These are phyloP conservation scores for Helenozyma rhizophorensis DNA, from an alignment of 805 yeast genomes.

Conservation along the genomic window DNA sequence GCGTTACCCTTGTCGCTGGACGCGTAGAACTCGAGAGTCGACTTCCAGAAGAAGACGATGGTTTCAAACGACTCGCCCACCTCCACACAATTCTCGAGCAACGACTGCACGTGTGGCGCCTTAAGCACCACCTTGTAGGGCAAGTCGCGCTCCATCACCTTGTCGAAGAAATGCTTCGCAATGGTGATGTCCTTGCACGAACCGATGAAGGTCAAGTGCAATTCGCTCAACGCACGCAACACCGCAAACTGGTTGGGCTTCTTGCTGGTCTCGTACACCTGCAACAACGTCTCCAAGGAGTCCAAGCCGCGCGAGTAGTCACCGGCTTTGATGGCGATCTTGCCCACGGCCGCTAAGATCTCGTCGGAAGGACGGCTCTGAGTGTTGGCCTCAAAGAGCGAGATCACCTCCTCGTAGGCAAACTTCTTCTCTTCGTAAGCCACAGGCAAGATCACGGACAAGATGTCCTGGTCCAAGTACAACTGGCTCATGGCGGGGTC, in stretches of 20 bases:
- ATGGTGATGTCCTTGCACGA: conserved; percentile 67
- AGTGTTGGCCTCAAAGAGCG: conserved; percentile 47
- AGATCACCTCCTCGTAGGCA: conserved; percentile 55
- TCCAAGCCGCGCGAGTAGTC: conserved; percentile 63
- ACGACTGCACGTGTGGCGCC: conserved; percentile 66
- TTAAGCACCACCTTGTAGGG: conserved; percentile 71
- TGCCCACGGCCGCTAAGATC: conserved; percentile 67
- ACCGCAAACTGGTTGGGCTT: conserved; percentile 12
- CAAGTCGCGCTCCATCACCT: conserved; percentile 63
- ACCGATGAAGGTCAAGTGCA: conserved; percentile 76
- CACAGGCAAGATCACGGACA: conserved; percentile 65
- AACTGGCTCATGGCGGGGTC: conserved; percentile 35
- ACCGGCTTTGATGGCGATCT: conserved; percentile 62
- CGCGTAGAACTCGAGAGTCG: conserved; percentile 52
- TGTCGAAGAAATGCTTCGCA: conserved; percentile 70
- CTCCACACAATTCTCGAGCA: conserved; percentile 56
- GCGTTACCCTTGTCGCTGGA: conserved; percentile 41
- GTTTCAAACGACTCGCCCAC: conserved; percentile 54
- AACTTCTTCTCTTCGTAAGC: conserved; percentile 58
- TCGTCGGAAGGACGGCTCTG: conserved; percentile 30
- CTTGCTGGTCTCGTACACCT: conserved; percentile 36
- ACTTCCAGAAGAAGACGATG: conserved; percentile 59
- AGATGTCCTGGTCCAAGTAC: conserved; percentile 60
- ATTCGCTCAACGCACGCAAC: conserved; percentile 58
- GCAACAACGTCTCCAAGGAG: conserved; percentile 57